phyloP scores from a whole-genome alignment of 73 alveolate species.

The Uronychia setigera region DNA sequence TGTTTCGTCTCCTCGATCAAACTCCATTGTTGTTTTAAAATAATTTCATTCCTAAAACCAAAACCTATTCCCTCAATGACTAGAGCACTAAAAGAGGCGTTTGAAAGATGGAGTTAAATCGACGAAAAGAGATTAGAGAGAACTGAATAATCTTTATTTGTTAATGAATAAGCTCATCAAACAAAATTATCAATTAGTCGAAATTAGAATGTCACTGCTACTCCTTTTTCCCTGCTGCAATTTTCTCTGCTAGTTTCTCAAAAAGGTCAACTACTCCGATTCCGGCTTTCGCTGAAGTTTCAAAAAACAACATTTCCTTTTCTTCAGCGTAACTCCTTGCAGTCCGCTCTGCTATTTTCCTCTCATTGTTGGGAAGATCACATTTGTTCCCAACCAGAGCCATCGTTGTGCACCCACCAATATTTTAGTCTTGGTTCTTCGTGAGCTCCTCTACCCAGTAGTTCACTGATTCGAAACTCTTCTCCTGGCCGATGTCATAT shows the following conservation, averaged over 20 bases:
- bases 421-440: slow-evolving; percentile 51
- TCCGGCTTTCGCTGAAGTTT: slow-evolving; percentile 71
- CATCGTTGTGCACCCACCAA: slow-evolving; percentile 54
- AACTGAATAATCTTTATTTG: neutral
- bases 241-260: slow-evolving; percentile 48
- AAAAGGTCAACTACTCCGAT: slow-evolving; percentile 51
- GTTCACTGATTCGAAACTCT: slow-evolving; percentile 74
- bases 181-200: neutral
- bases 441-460: slow-evolving; percentile 84
- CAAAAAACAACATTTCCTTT: slow-evolving; percentile 57
- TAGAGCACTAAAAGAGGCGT: neutral
- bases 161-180: neutral
- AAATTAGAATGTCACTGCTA: neutral
- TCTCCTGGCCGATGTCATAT: slow-evolving; percentile 83
- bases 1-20: neutral
- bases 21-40: neutral
- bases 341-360: slow-evolving; percentile 23
- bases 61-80: neutral
- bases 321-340: slow-evolving; percentile 56
- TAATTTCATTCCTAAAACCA: neutral
- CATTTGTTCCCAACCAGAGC: slow-evolving; percentile 85
- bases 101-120: neutral
- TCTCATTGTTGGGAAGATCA: slow-evolving; percentile 60
- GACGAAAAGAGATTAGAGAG: neutral
- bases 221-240: slow-evolving; percentile 22